Evolutionary conservation across 345 rosid species (phyloP).

Genomic region (Salix viminalis): DNA sequence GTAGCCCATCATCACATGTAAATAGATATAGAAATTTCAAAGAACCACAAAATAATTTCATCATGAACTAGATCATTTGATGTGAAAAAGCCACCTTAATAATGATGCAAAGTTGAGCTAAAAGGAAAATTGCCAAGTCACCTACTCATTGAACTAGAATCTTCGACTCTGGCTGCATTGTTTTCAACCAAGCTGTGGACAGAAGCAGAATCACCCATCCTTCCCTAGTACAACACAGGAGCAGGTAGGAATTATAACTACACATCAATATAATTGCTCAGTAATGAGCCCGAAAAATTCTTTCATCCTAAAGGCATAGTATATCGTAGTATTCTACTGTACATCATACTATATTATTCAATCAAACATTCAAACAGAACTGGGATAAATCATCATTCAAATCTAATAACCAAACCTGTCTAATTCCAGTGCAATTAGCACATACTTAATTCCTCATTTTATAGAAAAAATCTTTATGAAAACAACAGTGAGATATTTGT

Average conservation of each 20-base stretch:
- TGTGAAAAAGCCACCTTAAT: background rate
- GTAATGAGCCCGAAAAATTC: background rate
- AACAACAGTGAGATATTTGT: too few species aligned
- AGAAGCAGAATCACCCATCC: slow-evolving; percentile 12
- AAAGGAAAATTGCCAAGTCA: background rate
- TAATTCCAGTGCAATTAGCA: background rate
- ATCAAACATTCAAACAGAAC: background rate
- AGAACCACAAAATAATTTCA: background rate
- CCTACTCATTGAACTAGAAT: slow-evolving; percentile 14
- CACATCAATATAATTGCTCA: background rate
- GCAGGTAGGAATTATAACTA: background rate
- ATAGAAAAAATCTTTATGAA: too few species aligned
- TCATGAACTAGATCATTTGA: background rate
- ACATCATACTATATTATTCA: background rate
- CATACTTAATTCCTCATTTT: too few species aligned
- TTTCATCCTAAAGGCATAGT: background rate
- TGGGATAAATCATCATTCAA: background rate
- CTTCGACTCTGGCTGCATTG: slow-evolving; percentile 11
- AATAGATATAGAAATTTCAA: background rate
- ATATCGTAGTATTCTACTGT: background rate
- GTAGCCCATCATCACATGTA: background rate
- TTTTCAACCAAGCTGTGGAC: background rate
- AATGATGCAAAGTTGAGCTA: background rate
- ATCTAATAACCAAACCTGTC: background rate
- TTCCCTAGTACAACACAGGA: slow-evolving; percentile 9